Evolutionary conservation across 306 rosid species (phyloP), one percentile per base, ranked within the genome.

Genomic region (Gleditsia sinensis): DNA sequence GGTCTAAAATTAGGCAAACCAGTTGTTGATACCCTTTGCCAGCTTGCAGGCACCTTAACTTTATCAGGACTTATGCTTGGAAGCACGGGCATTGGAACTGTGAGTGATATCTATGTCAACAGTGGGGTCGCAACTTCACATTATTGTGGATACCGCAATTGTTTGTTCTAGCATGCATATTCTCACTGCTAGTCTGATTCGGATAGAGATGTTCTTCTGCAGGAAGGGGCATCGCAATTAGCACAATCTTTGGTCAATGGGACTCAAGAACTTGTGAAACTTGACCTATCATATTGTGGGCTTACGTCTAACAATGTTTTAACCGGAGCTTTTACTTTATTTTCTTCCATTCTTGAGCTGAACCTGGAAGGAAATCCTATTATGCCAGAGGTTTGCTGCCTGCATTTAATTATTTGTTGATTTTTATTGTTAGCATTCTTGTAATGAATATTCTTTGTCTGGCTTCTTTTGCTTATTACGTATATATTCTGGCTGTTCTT

Each of bases 301-400:
- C 81, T 89, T 69, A 78, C 89, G 40, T 76, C 81, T 27, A 50
- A 80, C 27, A 82, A 78, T 49, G 43, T 77, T 82, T 54, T 68
- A 5, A 78, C 69, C 46, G 71, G 54, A 23, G 71, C 71, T 27
- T 37, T 59, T 25, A 67, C 84, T 62, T 63, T 43, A 32, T 71
- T 88, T 67, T 72, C 74, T 81, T 85, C 86, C 85, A 82, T 91
- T 69, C 74, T 76, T 72, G 98, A 90, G 88, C 88, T 94, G 78
- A 91, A 81, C 78, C 85, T 91, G 62, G 83, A 90, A 58, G 97
- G 93, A 71, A 94, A 91, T 86, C 86, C 90, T 72, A 74, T 94
- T 58, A 77, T 46, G 84, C 81, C 14, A 13, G 91, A 94, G 98
- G 97, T 91, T 74, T 59, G 91, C 80, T 72, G 37, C 64, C 75